Conservation (phyloP, 352 stramenopile genomes). For the Globisporangium polare region DNA sequence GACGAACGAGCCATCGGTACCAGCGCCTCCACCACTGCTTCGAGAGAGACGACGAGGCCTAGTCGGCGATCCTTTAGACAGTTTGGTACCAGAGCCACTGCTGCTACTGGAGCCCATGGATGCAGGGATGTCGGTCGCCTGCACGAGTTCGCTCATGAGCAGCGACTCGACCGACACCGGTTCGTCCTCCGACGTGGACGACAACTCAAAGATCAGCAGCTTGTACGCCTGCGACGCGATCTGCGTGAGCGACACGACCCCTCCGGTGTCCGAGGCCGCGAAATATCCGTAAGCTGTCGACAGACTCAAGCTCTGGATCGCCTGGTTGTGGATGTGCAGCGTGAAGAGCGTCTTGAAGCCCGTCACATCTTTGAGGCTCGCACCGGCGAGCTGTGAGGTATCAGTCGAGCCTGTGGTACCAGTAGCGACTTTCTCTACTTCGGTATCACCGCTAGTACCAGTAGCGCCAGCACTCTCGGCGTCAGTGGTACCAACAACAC, state of each 20-base stretch:
- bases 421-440: background rate
- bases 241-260: slow-evolving; percentile 59
- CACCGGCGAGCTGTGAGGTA: background rate
- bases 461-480: background rate
- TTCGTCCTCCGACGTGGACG: slow-evolving; percentile 27
- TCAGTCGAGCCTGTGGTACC: background rate
- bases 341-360: slow-evolving; percentile 49
- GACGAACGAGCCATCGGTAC: slow-evolving; percentile 15
- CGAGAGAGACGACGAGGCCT: slow-evolving; percentile 4
- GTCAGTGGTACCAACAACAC: background rate
- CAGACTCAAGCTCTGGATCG: slow-evolving; percentile 46
- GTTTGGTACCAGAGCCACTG: background rate
- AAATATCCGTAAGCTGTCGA: slow-evolving; percentile 48
- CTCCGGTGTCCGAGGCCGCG: slow-evolving; percentile 46
- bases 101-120: background rate
- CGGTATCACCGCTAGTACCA: background rate
- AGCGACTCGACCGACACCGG: slow-evolving; percentile 54
- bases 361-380: slow-evolving; percentile 17
- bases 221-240: slow-evolving; percentile 47
- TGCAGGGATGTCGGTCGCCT: slow-evolving; percentile 54
- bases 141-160: slow-evolving; percentile 58
- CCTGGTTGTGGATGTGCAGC: slow-evolving; percentile 54
- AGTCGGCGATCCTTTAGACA: slow-evolving; percentile 2
- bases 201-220: slow-evolving; percentile 53
- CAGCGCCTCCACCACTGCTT: slow-evolving; percentile 1